Base-by-base conservation (phyloP, 306 rosid species). In the Rosa lucieae region DNA sequence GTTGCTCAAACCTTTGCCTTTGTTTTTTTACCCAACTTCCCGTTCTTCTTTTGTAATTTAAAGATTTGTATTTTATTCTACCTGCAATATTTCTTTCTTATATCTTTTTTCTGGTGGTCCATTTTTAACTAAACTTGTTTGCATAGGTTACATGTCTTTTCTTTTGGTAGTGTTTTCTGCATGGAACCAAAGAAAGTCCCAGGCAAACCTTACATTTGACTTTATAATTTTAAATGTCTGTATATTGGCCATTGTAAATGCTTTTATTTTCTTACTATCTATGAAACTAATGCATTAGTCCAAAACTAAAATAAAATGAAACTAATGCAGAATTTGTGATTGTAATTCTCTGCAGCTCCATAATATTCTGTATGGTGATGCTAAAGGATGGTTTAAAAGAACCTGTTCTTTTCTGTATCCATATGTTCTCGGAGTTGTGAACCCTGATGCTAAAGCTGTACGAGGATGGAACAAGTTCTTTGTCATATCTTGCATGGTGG, bases 401-500 rank as follows among this genome's bases (percentile, higher is more conserved):
- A 23, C 26, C 26, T 23, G 26, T 23, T 23, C 26, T 23, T 23
- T 23, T 23, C 26, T 23, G 26, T 23, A 23, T 23, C 26, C 26
- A 23, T 23, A 23, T 23, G 26, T 23, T 23, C 26, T 23, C 26
- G 26, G 90, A 68, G 88, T 86, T 70, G 84, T 88, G 87, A 88
- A 86, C 51, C 92, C 92, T 66, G 89, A 90, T 77, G 2, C 87
- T 47, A 90, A 80, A 71, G 73, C 67, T 17, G 84, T 88, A 77
- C 90, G 81, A 77, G 82, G 37, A 21, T 90, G 94, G 94, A 88
- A 80, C 83, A 78, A 83, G 52, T 67, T 82, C 74, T 86, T 90
- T 77, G 89, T 79, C 80, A 79, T 82, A 43, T 78, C 78, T 76
- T 86, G 92, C 85, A 20, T 83, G 73, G 52, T 74, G 43, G 86